Percentiles rank a stretch among this genome's conserved stretches.
Evolutionary conservation across 2,329 filamentous ascomycete genomes (phyloP).

Genomic region (Xylaria sp.): DNA sequence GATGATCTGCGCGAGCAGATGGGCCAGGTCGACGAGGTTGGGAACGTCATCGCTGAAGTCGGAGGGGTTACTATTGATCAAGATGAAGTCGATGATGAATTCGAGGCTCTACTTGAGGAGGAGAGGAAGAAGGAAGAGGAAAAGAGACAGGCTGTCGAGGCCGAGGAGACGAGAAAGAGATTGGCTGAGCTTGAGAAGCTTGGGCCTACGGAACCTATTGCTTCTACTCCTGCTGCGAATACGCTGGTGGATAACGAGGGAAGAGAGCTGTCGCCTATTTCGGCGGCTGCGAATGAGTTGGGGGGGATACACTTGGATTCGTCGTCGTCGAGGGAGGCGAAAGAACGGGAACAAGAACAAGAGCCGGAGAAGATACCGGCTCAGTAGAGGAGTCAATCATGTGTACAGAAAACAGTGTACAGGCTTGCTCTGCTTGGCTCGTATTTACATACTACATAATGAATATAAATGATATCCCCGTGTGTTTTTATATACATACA

Average conservation of each 20-base stretch:
- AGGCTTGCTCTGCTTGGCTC: too few relatives aligned
- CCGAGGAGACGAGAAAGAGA: constrained; percentile 54
- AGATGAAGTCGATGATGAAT: constrained; percentile 83
- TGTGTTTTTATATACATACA: neutral
- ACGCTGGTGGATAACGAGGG: constrained; percentile 41
- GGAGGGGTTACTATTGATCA: constrained; percentile 69
- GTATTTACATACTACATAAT: neutral
- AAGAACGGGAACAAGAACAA: constrained; percentile 5
- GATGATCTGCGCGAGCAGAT: constrained; percentile 80
- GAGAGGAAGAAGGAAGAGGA: constrained; percentile 60
- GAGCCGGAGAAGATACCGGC: constrained; percentile 21
- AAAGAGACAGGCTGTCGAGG: too few relatives aligned
- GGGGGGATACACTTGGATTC: constrained; percentile 48
- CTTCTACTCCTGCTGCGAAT: constrained; percentile 42
- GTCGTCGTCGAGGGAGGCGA: too few relatives aligned
- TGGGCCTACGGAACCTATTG: too few relatives aligned
- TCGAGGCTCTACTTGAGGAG: constrained; percentile 73
- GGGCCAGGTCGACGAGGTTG: constrained; percentile 81
- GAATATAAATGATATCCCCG: constrained; percentile 17
- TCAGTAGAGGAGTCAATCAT: constrained; percentile 4
- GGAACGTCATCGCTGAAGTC: constrained; percentile 73
- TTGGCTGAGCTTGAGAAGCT: constrained; percentile 56
- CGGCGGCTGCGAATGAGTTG: constrained; percentile 44
- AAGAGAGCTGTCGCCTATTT: constrained; percentile 36
- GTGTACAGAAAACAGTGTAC: neutral